Conservation (phyloP, 306 rosid species). For the Calophaca sinica region DNA sequence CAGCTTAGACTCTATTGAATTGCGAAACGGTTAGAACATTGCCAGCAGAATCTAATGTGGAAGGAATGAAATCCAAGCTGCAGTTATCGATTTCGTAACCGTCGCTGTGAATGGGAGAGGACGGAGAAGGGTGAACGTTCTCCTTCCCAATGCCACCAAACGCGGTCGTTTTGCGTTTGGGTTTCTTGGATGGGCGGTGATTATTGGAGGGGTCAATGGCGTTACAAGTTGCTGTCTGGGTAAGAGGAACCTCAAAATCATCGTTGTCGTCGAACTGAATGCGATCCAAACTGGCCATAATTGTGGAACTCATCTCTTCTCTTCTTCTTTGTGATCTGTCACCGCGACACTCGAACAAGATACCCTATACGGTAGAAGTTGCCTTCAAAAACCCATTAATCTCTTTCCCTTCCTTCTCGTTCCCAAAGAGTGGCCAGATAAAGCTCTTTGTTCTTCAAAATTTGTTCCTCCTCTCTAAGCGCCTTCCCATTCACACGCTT, state of each 20-base stretch:
- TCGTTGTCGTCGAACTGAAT: slow-evolving; percentile 45
- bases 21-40: slow-evolving; percentile 24
- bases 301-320: slow-evolving; percentile 26
- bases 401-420: no score
- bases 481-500: no score
- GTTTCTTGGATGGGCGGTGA: slow-evolving; percentile 54
- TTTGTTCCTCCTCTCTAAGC: no score
- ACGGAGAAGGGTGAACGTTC: slow-evolving; percentile 47
- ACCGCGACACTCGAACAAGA: background rate
- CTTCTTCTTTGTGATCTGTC: background rate
- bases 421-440: no score
- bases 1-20: slow-evolving; percentile 78
- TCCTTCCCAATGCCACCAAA: slow-evolving; percentile 57
- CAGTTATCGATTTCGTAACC: slow-evolving; percentile 43
- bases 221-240: slow-evolving; percentile 50
- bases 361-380: no score
- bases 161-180: slow-evolving; percentile 44
- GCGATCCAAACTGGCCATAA: slow-evolving; percentile 6
- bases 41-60: slow-evolving; percentile 52
- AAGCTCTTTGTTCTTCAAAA: no score
- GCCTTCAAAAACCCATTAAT: no score
- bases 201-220: background rate
- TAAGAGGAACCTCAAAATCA: slow-evolving; percentile 66
- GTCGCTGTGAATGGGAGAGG: slow-evolving; percentile 12
- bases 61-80: slow-evolving; percentile 67